Evolutionary conservation across 345 rosid genomes (phyloP), one percentile per base, ranked within the genome.

Genomic region (Eucalyptus brandiana): DNA sequence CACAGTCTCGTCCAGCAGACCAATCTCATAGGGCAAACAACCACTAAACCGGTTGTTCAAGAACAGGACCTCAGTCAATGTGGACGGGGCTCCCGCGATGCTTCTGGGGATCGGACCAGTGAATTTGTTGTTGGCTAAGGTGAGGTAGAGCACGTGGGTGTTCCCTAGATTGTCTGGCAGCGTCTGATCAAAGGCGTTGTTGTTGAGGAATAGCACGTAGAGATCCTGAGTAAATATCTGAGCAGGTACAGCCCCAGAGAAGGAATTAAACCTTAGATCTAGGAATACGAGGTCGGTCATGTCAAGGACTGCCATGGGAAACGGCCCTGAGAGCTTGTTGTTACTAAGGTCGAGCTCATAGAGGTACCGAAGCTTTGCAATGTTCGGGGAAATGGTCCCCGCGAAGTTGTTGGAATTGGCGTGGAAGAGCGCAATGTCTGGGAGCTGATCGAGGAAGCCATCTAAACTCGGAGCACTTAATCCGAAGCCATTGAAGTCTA

Each of bases 401-500:
- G 93, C 69, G 58, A 97, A 97, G 89, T 91, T 91, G 93, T 97
- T 97, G 87, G 99, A 96, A 89, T 97, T 97, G 30, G 96, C 99
- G 53, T 97, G 99, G 91, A 96, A 97, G 87, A 97, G 92, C 24
- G 97, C 99, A 50, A 96, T 90, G 86, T 94, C 97, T 2, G 97
- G 97, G 34, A 96, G 95, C 51, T 92, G 93, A 80, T 96, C 99
- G 45, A 96, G 94, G 48, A 96, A 97, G 37, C 96, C 96, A 37
- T 96, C 95, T n/a, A 97, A 94, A 6, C 94, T 88, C 51, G 99
- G 95, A 37, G 99, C 97, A 5, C 93, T 67, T 48, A 97, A 95
- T 11, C 93, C 96, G 93, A 96, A 97, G 21, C 99, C 99, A 86
- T 96, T 97, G 95, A 97, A 96, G 89, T 97, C 99, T 18, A 97